Base-by-base conservation (phyloP, 805 yeast genomes). In the Wickerhamiella dianesei region DNA sequence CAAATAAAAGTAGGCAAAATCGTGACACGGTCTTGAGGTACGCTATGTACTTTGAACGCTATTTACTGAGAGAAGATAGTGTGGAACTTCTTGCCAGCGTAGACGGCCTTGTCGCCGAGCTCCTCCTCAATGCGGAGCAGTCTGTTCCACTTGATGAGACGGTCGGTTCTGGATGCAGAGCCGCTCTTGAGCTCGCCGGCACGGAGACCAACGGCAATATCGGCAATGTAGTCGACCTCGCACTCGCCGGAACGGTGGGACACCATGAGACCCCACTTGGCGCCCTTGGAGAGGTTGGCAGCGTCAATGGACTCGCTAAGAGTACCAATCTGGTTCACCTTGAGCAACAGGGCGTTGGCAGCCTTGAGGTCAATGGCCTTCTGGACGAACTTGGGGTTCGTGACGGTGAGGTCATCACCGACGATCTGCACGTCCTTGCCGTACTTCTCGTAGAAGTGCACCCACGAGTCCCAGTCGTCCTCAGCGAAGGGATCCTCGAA, bases 181-280 rank as follows among this genome's bases (percentile, higher is more conserved):
- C 98, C 98, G 61, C 96, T 85, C 88, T 89, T 89, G 74, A 89
- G 84, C 79, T 89, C 97, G 70, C 96, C 98, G 59, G 94, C 64
- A 81, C 96, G 86, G 71, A 89, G 79, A 77, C 97, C 97, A 63
- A 92, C 98, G 64, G 86, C 76, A 68, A 89, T 79, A 73, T 89
- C 97, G 66, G 98, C 97, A 71, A 89, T 89, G 76, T 85, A 81
- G 64, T 94, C 82, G 74, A 92, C 98, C 77, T 92, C 98, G 59
- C 96, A 88, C 79, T 89, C 98, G 76, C 98, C 98, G 62, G 96
- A 88, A 81, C 98, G 87, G 86, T 89, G 98, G 65, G 96, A 88
- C 64, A 92, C 97, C 96, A 89, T 88, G 67, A 88, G 96, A 78
- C 96, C 96, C 98, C 98, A 89, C 67, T 86, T 86, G 56, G 96